Evolutionary conservation across 2,329 filamentous ascomycete genomes (phyloP), one percentile per base, ranked within the genome.

Genomic region (Xylaria sp.): DNA sequence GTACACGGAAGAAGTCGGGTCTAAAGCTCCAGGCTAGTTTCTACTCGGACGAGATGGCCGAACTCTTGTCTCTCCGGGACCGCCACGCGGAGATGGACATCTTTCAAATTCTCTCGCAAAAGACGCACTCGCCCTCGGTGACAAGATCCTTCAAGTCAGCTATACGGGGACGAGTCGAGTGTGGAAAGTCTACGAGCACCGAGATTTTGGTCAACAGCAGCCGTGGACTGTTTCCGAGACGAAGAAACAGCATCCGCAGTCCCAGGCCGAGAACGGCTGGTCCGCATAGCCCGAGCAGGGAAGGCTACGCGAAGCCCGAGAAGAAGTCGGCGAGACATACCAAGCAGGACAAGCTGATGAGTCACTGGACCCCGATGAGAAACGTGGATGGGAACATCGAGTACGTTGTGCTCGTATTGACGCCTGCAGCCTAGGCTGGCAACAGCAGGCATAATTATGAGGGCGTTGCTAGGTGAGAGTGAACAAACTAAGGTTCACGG

Each of bases 51-150:
- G 72, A 75, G 9, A 74, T 80, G 44, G 69, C 78, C 0, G 75
- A 79, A 9, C 68, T 80, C 9, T 72, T 85, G 1, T 75, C 76
- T 11, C 69, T 80, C 2, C 69, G 68, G 16, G 63, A 70, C 29
- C 66, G 69, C 11, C 70, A 79, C 16, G 64, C 74, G 44, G 74
- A 78, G 43, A 75, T 73, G 57, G 81, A 85, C 54, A 72, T 84
- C 11, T 85, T 85, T 63, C 73, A 76, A 39, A 76, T 84, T n/a
- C 73, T 86, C 4, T 68, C 72, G 4, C 74, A 79, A n/a, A 73
- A 78, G 41, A 72, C 75, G 1, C 69, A 71, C n/a, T 73, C 76
- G 7, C 72, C 73, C 0, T 73, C 70, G 2, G 65, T 80, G 5
- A 74, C 73, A 2, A 76, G 74, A 45, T 69, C 73, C 0, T 79